Base-by-base conservation (phyloP, 257 asterid genomes). In the Coffea canephora region DNA sequence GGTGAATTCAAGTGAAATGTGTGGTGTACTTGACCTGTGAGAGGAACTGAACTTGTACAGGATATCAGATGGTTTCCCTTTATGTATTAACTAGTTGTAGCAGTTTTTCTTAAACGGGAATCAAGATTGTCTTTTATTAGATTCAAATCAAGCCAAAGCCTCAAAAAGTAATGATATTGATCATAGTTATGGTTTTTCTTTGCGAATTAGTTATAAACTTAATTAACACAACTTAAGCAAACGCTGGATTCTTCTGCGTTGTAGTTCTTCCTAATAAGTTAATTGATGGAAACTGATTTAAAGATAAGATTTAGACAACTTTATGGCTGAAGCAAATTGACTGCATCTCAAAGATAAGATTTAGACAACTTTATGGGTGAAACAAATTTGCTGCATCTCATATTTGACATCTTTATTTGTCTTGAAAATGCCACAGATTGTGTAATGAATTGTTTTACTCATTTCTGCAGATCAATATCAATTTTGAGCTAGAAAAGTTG, bases 401-500 rank as follows among this genome's bases (percentile, higher is more conserved):
- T 52, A 71, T 71, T 71, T 45, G 55, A 25, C 34, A 46, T n/a
- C 68, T 27, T 0, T 13, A 23, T 1, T 64, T 73, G 27, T 69
- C 61, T 55, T 55, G 77, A 19, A 39, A 8, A 77, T 71, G 52
- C 23, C 15, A 23, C 59, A 59, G 71, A 49, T 59, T 65, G 18
- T 79, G 13, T 75, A 45, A 78, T 8, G 61, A 79, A 14, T 84
- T 73, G 71, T 68, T 41, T 78, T 59, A 23, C 69, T 43, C 77
- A 69, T 74, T 59, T 80, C 49, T 76, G 84, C 93, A 95, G 98
- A 89, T 1, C 55, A 80, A 87, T 77, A 34, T 89, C 73, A 64
- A 90, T 77, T 86, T 89, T 84, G 99, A 93, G 90, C 90, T 93
- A 46, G 97, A 95, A 84, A 95, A 93, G 77, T 80, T 95, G 88